phyloP scores from a whole-genome alignment of 257 asterid species.

The Forsythia suspensa region DNA sequence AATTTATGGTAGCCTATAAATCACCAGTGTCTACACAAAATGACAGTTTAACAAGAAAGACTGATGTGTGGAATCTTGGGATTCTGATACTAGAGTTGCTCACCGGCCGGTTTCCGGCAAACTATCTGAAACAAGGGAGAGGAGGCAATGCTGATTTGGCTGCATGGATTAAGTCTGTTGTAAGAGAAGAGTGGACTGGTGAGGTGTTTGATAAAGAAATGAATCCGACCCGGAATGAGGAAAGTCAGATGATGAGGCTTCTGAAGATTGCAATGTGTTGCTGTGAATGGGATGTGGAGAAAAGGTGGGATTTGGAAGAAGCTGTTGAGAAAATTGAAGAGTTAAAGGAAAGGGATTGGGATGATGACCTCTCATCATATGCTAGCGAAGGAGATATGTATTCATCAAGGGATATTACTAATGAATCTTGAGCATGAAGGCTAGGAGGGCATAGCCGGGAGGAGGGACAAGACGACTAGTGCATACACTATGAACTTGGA shows the following conservation, averaged over 20 bases:
- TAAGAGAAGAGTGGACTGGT: constrained; percentile 71
- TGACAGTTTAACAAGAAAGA: constrained; percentile 35
- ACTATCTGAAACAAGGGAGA: constrained; percentile 51
- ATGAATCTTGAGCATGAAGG: constrained; percentile 22
- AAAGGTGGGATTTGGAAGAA: constrained; percentile 50
- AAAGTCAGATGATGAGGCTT: constrained; percentile 63
- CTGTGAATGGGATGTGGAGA: constrained; percentile 52
- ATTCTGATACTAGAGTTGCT: constrained; percentile 64
- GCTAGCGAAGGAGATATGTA: constrained; percentile 42
- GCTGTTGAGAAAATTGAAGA: constrained; percentile 55
- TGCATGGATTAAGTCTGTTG: constrained; percentile 65
- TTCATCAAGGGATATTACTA: constrained; percentile 36
- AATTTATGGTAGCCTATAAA: constrained; percentile 68
- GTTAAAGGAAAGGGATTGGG: constrained; percentile 45
- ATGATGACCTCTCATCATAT: constrained; percentile 42
- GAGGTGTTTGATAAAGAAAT: constrained; percentile 72
- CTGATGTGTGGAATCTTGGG: constrained; percentile 77
- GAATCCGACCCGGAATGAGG: constrained; percentile 25
- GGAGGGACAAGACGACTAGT: not conserved
- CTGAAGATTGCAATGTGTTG: constrained; percentile 74
- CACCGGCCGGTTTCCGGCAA: constrained; percentile 59
- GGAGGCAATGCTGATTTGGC: constrained; percentile 54
- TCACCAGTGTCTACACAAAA: constrained; percentile 54
- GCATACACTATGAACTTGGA: not conserved
- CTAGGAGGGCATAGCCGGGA: not conserved